Conservation (phyloP, 73 alveolate species). For the Paramecium tetraurelia region DNA sequence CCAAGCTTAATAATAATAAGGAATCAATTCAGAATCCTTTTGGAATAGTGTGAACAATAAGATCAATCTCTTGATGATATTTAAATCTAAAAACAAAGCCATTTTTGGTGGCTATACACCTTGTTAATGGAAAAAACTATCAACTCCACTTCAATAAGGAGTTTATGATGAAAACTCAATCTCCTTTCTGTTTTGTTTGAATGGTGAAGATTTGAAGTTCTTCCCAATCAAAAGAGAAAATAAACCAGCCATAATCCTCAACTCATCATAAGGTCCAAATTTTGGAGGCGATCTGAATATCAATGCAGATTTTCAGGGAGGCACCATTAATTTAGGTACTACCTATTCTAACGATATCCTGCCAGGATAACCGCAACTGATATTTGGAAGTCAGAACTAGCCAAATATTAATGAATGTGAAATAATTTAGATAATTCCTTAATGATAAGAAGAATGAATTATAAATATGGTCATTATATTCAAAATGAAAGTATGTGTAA, state of each 20-base stretch:
- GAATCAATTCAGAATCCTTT: neutral
- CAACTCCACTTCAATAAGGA: neutral
- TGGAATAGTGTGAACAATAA: neutral
- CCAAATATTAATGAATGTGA: neutral
- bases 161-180: neutral
- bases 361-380: neutral
- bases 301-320: neutral
- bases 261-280: neutral
- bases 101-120: constrained; percentile 38
- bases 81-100: neutral
- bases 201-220: neutral
- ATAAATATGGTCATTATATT: too few relatives aligned
- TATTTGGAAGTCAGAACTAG: neutral
- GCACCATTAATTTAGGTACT: neutral
- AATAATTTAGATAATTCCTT: neutral
- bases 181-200: neutral
- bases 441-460: neutral
- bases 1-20: neutral
- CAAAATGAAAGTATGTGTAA: neutral
- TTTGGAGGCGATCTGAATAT: neutral
- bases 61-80: neutral
- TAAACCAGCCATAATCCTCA: neutral
- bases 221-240: neutral
- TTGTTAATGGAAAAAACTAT: neutral
- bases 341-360: neutral